Base-by-base conservation (phyloP, 2,329 filamentous ascomycete species). In the Neopestalotiopsis sp. region DNA sequence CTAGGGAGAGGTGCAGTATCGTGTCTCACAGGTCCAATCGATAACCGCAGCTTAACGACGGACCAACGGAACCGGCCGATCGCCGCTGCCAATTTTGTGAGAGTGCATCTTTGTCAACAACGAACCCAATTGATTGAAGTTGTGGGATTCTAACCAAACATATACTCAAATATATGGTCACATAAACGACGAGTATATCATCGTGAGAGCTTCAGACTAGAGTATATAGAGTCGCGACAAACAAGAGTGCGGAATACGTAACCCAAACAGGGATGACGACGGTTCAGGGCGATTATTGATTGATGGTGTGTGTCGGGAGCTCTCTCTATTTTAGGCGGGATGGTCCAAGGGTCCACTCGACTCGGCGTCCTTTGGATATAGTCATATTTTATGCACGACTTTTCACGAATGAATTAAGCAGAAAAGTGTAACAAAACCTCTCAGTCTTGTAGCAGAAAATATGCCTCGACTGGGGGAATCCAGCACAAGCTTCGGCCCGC, bases 401-500 rank as follows among this genome's bases (percentile, higher is more conserved):
- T 24, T 4, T 3, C 17, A 17, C n/a, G 10, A 24, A n/a, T 3
- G 13, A 40, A 34, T 40, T 34, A 62, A 20, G 20, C 59, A 20
- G 9, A 40, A 38, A 40, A 6, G 20, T 62, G 59, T 14, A 62
- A 6, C 59, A 62, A 62, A 10, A 2, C 30, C 59, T 20, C 4
- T 40, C 28, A 62, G 59, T 62, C 32, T 38, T 20, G 14, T 38
- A 62, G 17, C 59, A 30, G 14, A 34, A n/a, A 62, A 62, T 40
- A 38, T 65, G 40, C 24, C 30, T 24, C 5, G 20, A 59, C 58
- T 10, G 30, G 14, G 67, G 45, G 53, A 9, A 17, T 61, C 67
- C 59, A 68, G 17, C 6, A 66, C 63, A 56, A 38, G 9, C 45
- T 32, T 66, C 20, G 17, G 59, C 14, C 61, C 32, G 68, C 68